Conservation (phyloP, 768 basidiomycete species). For the Termitomyces sp. region DNA sequence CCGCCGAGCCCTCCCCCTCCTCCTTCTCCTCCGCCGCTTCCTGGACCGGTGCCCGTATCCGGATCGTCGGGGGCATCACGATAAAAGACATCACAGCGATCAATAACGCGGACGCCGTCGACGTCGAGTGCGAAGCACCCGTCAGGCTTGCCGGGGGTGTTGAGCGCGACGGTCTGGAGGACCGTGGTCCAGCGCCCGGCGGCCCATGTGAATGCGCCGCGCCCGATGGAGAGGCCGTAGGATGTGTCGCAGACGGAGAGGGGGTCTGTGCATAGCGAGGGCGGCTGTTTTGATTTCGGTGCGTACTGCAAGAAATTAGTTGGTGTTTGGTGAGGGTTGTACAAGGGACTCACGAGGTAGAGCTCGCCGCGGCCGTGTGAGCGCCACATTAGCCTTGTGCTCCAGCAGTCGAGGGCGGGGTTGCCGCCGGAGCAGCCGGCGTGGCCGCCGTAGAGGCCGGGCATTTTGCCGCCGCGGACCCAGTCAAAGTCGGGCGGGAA, state of each 20-base stretch:
- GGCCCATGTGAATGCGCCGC: conserved; percentile 63
- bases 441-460: conserved; percentile 74
- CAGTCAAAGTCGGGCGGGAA: conserved; percentile 74
- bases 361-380: conserved; percentile 64
- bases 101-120: conserved; percentile 51
- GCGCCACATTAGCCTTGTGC: conserved; percentile 85
- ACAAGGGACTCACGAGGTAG: conserved; percentile 50
- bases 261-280: conserved; percentile 50
- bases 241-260: conserved; percentile 55
- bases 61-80: conserved; percentile 30
- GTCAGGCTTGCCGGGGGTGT: conserved; percentile 68
- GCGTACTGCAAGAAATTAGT: no score
- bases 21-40: background rate
- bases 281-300: conserved; percentile 56
- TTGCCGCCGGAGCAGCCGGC: conserved; percentile 68
- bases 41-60: no score
- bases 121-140: conserved; percentile 62
- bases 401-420: conserved; percentile 71
- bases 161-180: conserved; percentile 63
- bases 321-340: no score
- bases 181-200: conserved; percentile 69
- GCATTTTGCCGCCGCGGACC: conserved; percentile 80
- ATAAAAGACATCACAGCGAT: conserved; percentile 57
- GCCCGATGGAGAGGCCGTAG: conserved; percentile 74
- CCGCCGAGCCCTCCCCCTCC: conserved; percentile 1